A percentile compares a stretch with the other conserved stretches of the same genome.
phyloP scores from a whole-genome alignment of 495 filamentous ascomycete genomes.

The Lasiosphaeris hirsuta region DNA sequence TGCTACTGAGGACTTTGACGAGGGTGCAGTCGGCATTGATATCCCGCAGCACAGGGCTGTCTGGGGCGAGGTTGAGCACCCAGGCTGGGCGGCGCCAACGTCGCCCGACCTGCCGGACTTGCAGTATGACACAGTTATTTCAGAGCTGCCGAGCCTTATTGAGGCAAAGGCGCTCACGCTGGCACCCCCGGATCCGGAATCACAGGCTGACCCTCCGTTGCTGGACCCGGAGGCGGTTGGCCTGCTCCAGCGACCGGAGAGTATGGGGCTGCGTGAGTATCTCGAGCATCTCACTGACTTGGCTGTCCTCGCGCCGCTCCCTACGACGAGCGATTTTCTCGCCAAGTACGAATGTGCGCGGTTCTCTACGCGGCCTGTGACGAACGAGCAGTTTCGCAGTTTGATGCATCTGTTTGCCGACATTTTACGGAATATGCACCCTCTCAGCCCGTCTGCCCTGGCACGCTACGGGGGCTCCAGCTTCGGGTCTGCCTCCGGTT shows the following conservation, averaged over 20 bases:
- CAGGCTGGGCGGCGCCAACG: constrained; percentile 82
- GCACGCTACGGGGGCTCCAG: constrained; percentile 32
- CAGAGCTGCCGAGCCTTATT: constrained; percentile 85
- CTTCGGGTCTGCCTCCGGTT: constrained; percentile 18
- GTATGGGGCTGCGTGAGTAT: constrained; percentile 81
- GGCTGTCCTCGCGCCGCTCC: constrained; percentile 58
- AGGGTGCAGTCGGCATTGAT: constrained; percentile 6
- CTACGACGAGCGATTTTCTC: constrained; percentile 62
- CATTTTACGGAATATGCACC: constrained; percentile 70
- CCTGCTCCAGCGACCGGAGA: constrained; percentile 63
- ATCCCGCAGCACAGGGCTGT: constrained; percentile 37
- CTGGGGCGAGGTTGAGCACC: constrained; percentile 81
- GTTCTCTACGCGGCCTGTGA: constrained; percentile 59
- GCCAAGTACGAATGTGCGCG: constrained; percentile 76
- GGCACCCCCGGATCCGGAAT: constrained; percentile 60
- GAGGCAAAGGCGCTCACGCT: constrained; percentile 88
- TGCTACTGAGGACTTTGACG: constrained; percentile 4
- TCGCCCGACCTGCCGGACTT: constrained; percentile 72
- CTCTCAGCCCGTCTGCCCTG: constrained; percentile 50
- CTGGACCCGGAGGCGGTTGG: constrained; percentile 61
- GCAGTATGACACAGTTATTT: constrained; percentile 75
- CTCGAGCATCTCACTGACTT: constrained; percentile 65
- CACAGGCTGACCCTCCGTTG: constrained; percentile 35
- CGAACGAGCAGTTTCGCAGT: constrained; percentile 67
- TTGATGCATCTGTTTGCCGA: constrained; percentile 89